A percentile compares a stretch with the other conserved stretches of the same genome.
Conservation (phyloP, 805 yeast species). For the Brettanomyces custersianus region DNA sequence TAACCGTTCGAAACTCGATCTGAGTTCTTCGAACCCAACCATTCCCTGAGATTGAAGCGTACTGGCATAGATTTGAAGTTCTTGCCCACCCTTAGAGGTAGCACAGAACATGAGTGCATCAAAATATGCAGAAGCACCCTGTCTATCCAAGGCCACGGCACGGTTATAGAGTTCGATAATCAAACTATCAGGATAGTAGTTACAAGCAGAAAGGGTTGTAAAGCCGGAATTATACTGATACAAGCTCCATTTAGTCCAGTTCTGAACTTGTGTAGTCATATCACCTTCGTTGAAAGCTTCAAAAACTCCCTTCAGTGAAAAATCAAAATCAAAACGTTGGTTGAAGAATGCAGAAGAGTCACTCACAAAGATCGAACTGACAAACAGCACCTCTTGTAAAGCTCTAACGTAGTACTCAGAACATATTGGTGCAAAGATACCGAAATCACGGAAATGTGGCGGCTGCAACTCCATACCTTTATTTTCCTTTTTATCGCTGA, state of each 20-base stretch:
- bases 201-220: constrained; percentile 38
- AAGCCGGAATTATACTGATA: constrained; percentile 17
- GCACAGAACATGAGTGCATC: constrained; percentile 50
- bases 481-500: constrained; percentile 7
- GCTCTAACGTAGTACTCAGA: constrained; percentile 48
- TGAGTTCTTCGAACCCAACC: constrained; percentile 39
- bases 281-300: constrained; percentile 19
- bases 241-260: constrained; percentile 18
- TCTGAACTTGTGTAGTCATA: constrained; percentile 10
- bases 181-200: constrained; percentile 39
- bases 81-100: constrained; percentile 36
- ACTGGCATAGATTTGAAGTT: constrained; percentile 33
- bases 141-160: constrained; percentile 33
- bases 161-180: constrained; percentile 39
- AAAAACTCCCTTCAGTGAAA: constrained; percentile 8
- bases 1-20: constrained; percentile 18
- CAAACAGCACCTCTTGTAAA: constrained; percentile 41
- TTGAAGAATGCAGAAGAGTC: constrained; percentile 16
- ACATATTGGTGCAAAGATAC: constrained; percentile 12
- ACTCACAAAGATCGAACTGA: constrained; percentile 25
- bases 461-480: constrained; percentile 26
- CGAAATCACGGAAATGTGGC: constrained; percentile 20
- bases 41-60: constrained; percentile 43
- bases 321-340: not conserved
- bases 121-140: constrained; percentile 39